Conservation (phyloP, 225 moss, liverwort and hornwort species). For the Bryoerythrophyllum caledonicum region DNA sequence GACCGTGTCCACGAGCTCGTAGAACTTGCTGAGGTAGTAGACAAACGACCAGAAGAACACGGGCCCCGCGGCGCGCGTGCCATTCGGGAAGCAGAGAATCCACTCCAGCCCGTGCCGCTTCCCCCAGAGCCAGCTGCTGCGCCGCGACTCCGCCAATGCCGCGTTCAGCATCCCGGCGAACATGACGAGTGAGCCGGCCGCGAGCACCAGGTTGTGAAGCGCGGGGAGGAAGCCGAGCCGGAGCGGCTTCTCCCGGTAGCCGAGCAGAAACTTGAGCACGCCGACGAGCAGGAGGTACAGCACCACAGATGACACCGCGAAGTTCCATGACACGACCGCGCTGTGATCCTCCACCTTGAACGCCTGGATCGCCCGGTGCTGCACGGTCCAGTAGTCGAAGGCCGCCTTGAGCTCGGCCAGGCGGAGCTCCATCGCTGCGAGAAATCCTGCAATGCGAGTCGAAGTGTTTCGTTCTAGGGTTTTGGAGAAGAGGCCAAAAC, state of each 20-base stretch:
- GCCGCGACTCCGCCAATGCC: conserved; percentile 50
- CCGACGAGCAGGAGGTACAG: conserved; percentile 54
- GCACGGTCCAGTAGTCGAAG: conserved; percentile 63
- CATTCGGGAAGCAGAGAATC: conserved; percentile 83
- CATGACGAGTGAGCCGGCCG: conserved; percentile 71
- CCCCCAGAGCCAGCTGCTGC: conserved; percentile 81
- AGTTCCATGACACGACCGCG: conserved; percentile 49
- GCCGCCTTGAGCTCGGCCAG: conserved; percentile 30
- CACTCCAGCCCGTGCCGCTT: conserved; percentile 50
- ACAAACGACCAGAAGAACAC: conserved; percentile 96
- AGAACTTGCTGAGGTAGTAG: conserved; percentile 96
- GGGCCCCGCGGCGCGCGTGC: conserved; percentile 72
- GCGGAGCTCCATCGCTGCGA: conserved; percentile 38
- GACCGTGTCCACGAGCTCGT: conserved; percentile 80
- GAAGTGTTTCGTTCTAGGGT: no score
- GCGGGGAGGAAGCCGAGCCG: conserved; percentile 63
- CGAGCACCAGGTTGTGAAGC: conserved; percentile 76
- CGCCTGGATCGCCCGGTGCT: conserved; percentile 49
- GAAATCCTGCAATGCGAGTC: no score
- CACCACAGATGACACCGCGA: conserved; percentile 47
- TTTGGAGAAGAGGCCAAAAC: no score
- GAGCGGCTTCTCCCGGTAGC: conserved; percentile 52
- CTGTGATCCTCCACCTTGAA: conserved; percentile 45
- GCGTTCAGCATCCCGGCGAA: conserved; percentile 71
- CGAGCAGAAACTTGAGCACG: conserved; percentile 47